These are phyloP conservation scores for Aspergillus indologenus DNA, from an alignment of 495 filamentous ascomycete genomes.

Conservation along the genomic window DNA sequence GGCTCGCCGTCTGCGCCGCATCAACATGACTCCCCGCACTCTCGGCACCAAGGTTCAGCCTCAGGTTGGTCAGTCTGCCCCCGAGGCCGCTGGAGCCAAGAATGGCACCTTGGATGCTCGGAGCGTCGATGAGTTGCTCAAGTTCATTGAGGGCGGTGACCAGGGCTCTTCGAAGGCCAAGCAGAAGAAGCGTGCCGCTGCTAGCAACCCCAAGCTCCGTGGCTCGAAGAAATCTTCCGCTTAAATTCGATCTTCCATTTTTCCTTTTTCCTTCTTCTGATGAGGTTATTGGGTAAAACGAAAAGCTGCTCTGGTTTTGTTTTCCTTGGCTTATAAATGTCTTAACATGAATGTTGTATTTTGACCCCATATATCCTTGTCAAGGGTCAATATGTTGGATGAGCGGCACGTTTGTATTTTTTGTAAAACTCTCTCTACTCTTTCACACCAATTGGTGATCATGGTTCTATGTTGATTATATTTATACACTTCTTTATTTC, in stretches of 20 bases:
- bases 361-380: slow-evolving; percentile 22
- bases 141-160: slow-evolving; percentile 77
- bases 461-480: slow-evolving; percentile 19
- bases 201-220: slow-evolving; percentile 68
- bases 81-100: slow-evolving; percentile 42
- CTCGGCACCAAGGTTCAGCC: slow-evolving; percentile 51
- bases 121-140: slow-evolving; percentile 81
- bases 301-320: slow-evolving; percentile 18
- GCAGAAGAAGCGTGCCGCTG: slow-evolving; percentile 62
- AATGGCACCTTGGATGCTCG: slow-evolving; percentile 58
- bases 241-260: slow-evolving; percentile 22
- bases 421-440: slow-evolving; percentile 45
- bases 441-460: slow-evolving; percentile 13
- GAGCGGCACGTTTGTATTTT: slow-evolving; percentile 29
- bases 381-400: slow-evolving; percentile 31
- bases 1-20: slow-evolving; percentile 61
- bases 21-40: slow-evolving; percentile 54
- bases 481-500: slow-evolving; percentile 18
- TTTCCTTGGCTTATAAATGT: slow-evolving; percentile 28
- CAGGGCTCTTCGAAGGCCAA: slow-evolving; percentile 53
- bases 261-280: slow-evolving; percentile 12
- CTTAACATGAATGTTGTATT: slow-evolving; percentile 37
- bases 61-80: slow-evolving; percentile 52
- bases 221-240: slow-evolving; percentile 46
- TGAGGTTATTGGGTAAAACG: slow-evolving; percentile 8